A percentile compares a stretch with the other conserved stretches of the same genome.
Evolutionary conservation across 2,329 filamentous ascomycete species (phyloP).

Genomic region (Penicillium glabrum): DNA sequence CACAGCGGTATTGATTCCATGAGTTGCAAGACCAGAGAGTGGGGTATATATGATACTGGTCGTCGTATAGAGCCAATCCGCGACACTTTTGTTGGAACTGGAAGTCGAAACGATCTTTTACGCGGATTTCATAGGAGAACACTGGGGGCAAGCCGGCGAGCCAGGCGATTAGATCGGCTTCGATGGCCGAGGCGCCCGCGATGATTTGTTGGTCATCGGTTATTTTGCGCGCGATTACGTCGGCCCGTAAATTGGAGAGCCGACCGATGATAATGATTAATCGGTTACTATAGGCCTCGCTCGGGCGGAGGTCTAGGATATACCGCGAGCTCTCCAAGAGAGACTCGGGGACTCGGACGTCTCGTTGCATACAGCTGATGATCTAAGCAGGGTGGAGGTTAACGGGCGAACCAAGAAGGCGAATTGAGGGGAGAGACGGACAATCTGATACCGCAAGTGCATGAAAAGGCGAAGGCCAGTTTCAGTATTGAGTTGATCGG

Average conservation of each 20-base stretch:
- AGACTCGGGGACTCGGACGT: slow-evolving; percentile 30
- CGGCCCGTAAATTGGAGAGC: slow-evolving; percentile 35
- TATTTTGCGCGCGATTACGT: slow-evolving; percentile 28
- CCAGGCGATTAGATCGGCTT: slow-evolving; percentile 36
- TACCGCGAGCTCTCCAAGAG: slow-evolving; percentile 33
- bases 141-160: slow-evolving; percentile 27
- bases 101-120: slow-evolving; percentile 25
- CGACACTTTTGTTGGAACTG: slow-evolving; percentile 37
- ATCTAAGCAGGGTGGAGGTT: slow-evolving; percentile 24
- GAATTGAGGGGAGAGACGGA: slow-evolving; percentile 30
- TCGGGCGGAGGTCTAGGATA: slow-evolving; percentile 29
- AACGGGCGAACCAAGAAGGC: background rate
- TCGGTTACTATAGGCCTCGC: slow-evolving; percentile 29
- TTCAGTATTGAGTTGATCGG: slow-evolving; percentile 38
- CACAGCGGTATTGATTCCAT: slow-evolving; percentile 62
- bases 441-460: slow-evolving; percentile 59
- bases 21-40: slow-evolving; percentile 56
- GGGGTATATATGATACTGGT: slow-evolving; percentile 56
- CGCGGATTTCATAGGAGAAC: slow-evolving; percentile 28
- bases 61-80: slow-evolving; percentile 42
- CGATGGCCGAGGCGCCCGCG: slow-evolving; percentile 31
- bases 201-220: slow-evolving; percentile 31
- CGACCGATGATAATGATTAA: slow-evolving; percentile 29
- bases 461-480: slow-evolving; percentile 55
- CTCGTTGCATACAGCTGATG: slow-evolving; percentile 37